Evolutionary conservation across 805 yeast genomes (phyloP), one percentile per base, ranked within the genome.

Genomic region (Lipomyces anomalus): DNA sequence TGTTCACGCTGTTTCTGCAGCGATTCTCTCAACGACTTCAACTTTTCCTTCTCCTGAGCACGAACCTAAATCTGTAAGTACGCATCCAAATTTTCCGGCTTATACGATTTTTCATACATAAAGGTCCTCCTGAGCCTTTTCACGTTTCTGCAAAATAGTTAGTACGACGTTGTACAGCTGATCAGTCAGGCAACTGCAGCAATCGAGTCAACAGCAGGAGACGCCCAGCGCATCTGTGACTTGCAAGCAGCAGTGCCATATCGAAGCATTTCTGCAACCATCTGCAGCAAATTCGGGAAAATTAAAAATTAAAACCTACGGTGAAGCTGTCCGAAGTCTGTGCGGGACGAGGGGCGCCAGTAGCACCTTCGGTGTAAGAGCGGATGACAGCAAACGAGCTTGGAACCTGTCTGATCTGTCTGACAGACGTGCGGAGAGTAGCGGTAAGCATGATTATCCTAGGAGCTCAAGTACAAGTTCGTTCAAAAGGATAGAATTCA

Each of bases 41-140:
- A 73, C 73, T 83, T 87, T 67, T 87, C 95, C 64, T 82, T 83
- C 73, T 90, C 95, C 64, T 84, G 95, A 71, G 86, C 81, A 69
- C 79, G 85, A 68, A 88, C 49, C 53, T 50, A 29, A 17, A 21
- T 33, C 6, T n/a, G 5, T 35, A 13, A 16, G 6, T 9, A 7
- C 9, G 22, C 21, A 30, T 40, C 22, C 20, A 23, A 9, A 6
- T 11, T 17, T 6, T 4, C 24, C 11, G 33, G 22, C 28, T 22
- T 30, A 13, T 39, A 18, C 18, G 6, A 13, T 6, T 13, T 9
- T 21, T 20, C 53, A 9, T 41, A 50, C 55, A 41, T 47, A 50
- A 35, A 72, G 74, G 65, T 83, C 87, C 73, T 90, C 98, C 64
- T 80, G 81, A 53, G 95, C 95, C 70, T 78, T 82, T 75, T 92